phyloP scores from a whole-genome alignment of 1,284 basidiomycete genomes.

The Papiliotrema flavescens region DNA sequence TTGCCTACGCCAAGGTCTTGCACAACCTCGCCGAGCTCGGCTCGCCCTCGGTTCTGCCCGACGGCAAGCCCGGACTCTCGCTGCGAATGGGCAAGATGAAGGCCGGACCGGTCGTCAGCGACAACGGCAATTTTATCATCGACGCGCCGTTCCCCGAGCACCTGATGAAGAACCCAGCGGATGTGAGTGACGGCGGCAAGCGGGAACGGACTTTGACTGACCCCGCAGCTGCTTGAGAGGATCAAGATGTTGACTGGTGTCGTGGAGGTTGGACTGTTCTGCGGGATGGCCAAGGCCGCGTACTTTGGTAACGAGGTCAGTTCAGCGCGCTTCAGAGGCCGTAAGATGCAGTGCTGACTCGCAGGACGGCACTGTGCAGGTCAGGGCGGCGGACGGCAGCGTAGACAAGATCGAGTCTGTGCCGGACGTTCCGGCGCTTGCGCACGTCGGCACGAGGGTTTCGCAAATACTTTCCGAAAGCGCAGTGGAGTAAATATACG shows the following conservation, averaged over 20 bases:
- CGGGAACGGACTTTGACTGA: background rate
- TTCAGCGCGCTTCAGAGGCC: conserved; percentile 4
- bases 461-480: too few relatives aligned
- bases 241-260: conserved; percentile 94
- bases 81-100: conserved; percentile 70
- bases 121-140: conserved; percentile 94
- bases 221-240: conserved; percentile 59
- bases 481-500: too few relatives aligned
- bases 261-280: conserved; percentile 95
- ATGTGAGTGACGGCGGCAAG: conserved; percentile 52
- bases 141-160: conserved; percentile 79
- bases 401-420: conserved; percentile 40
- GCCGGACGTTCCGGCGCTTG: conserved; percentile 25
- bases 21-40: conserved; percentile 59
- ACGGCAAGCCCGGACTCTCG: conserved; percentile 55
- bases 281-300: conserved; percentile 85
- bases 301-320: conserved; percentile 91
- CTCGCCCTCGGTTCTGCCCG: conserved; percentile 19
- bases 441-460: too few relatives aligned
- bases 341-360: background rate
- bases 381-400: conserved; percentile 42
- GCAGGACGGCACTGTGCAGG: conserved; percentile 50
- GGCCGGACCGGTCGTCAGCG: conserved; percentile 83
- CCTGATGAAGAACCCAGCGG: conserved; percentile 65
- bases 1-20: conserved; percentile 87